Evolutionary conservation across 202 grass and related monocot genomes (phyloP), one percentile per base, ranked within the genome.

Genomic region (Schoenoplectus tabernaemontani): DNA sequence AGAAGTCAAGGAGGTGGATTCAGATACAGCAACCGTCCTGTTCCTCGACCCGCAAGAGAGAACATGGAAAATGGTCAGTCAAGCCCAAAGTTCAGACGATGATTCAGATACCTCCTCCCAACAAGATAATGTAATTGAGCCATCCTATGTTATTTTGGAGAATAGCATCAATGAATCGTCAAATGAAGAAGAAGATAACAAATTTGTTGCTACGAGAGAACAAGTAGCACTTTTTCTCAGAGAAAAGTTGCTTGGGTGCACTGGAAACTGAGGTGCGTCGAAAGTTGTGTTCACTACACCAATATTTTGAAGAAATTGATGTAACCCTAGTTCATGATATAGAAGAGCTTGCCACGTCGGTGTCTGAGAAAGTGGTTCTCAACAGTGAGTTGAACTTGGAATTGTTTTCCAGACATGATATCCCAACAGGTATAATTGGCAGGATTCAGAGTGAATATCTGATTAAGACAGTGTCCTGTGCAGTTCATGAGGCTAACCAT

Each of bases 51-150:
- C 87, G 34, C 76, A 91, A 81, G 91, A 97, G 80, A 91, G 91
- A 81, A 91, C 83, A 78, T 97, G 94, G 94, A 97, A 97, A 92
- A 87, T 97, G 61, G 82, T 73, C 83, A 89, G 87, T 72, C 87
- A 92, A 70, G 80, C 65, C 44, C 20, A 68, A 78, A 89, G 30
- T 84, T 57, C 36, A 30, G 70, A 87, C 17, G 78, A 39, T 77
- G 51, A 83, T 79, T 74, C 60, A 24, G 72, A 69, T 77, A 46
- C 65, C 48, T 69, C 62, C 44, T 33, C 22, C 82, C 82, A 62
- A 68, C 67, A 24, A 42, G 86, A 66, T 60, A 71, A 82, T 79
- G 57, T 71, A 84, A 79, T 87, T 81, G 83, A 90, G 51, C 62
- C 84, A 84, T 87, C 83, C 7, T 87, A 90, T 79, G 62, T 91